A percentile compares a stretch with the other conserved stretches of the same genome.
These are phyloP conservation scores for Periglandula ipomoeae DNA, from an alignment of 2,329 filamentous ascomycete species.

Conservation along the genomic window DNA sequence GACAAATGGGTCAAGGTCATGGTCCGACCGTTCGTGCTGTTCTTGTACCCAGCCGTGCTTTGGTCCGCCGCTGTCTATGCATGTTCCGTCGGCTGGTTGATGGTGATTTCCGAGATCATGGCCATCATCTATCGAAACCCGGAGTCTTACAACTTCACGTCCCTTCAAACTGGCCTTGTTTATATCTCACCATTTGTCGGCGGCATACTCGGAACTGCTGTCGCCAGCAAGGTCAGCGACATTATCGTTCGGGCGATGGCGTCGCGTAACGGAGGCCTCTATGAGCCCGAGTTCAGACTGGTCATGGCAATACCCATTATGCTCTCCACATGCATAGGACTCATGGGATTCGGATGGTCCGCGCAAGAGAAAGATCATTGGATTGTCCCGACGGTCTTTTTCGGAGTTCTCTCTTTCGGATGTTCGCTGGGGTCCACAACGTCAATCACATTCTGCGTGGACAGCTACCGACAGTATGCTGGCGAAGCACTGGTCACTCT, in stretches of 20 bases:
- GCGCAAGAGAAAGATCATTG: slow-evolving; percentile 64
- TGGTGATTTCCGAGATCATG: slow-evolving; percentile 85
- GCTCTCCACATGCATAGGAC: slow-evolving; percentile 68
- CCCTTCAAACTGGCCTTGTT: slow-evolving; percentile 73
- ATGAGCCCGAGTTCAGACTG: slow-evolving; percentile 88
- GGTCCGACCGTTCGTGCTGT: slow-evolving; percentile 74
- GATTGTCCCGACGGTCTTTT: slow-evolving; percentile 92
- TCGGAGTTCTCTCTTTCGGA: slow-evolving; percentile 84
- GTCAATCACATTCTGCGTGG: slow-evolving; percentile 86
- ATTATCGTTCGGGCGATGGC: slow-evolving; percentile 75
- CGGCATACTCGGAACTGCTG: slow-evolving; percentile 80
- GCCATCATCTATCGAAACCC: slow-evolving; percentile 66
- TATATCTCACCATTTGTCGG: slow-evolving; percentile 88
- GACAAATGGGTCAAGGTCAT: slow-evolving; percentile 76
- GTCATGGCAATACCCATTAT: slow-evolving; percentile 79
- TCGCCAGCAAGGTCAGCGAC: slow-evolving; percentile 83
- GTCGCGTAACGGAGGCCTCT: slow-evolving; percentile 76
- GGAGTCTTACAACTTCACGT: slow-evolving; percentile 67
- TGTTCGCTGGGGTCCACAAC: slow-evolving; percentile 87
- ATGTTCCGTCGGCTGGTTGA: slow-evolving; percentile 88
- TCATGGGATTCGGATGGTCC: slow-evolving; percentile 95
- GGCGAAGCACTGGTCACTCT: slow-evolving; percentile 90
- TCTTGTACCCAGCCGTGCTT: slow-evolving; percentile 76
- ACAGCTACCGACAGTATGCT: slow-evolving; percentile 87
- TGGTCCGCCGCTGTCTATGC: slow-evolving; percentile 83